Evolutionary conservation across 192 early-diverging fungal genomes (phyloP).

Genomic region (Helicostylum pulchrum): DNA sequence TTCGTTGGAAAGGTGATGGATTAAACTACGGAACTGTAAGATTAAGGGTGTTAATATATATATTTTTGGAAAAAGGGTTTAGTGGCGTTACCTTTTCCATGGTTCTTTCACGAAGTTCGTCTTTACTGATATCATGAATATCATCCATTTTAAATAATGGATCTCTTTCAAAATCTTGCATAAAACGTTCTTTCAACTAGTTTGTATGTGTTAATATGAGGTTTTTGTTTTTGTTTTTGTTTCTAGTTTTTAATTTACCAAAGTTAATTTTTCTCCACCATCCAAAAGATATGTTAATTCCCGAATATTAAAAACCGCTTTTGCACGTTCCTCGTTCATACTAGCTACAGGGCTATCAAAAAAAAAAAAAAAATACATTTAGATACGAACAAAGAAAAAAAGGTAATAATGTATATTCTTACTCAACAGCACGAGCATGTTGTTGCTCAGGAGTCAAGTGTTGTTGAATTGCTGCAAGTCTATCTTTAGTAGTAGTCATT

Average conservation of each 20-base stretch:
- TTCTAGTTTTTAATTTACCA: neutral
- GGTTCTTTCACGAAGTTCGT: constrained; percentile 75
- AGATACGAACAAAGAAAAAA: too few species aligned
- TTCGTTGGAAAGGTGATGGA: constrained; percentile 69
- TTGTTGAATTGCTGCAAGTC: constrained; percentile 26
- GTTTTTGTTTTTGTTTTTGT: constrained; percentile 23
- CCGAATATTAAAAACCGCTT: constrained; percentile 71
- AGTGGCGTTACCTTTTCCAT: constrained; percentile 68
- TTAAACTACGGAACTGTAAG: constrained; percentile 56
- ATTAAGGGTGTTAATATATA: neutral
- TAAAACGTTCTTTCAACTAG: constrained; percentile 73
- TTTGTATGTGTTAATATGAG: neutral
- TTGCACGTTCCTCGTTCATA: constrained; percentile 71
- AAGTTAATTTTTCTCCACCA: constrained; percentile 62
- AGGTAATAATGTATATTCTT: too few species aligned
- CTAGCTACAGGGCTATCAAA: constrained; percentile 28
- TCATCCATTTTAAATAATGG: constrained; percentile 78
- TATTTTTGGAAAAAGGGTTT: neutral
- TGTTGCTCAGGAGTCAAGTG: constrained; percentile 25
- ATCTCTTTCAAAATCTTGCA: constrained; percentile 83
- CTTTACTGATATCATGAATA: constrained; percentile 72
- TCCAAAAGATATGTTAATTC: constrained; percentile 84
- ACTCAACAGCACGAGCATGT: constrained; percentile 25
- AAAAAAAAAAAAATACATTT: neutral
- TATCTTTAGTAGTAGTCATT: constrained; percentile 15